These are phyloP conservation scores for Cutaneotrichosporon sp. DNA, from an alignment of 1,284 basidiomycete species.

Conservation along the genomic window DNA sequence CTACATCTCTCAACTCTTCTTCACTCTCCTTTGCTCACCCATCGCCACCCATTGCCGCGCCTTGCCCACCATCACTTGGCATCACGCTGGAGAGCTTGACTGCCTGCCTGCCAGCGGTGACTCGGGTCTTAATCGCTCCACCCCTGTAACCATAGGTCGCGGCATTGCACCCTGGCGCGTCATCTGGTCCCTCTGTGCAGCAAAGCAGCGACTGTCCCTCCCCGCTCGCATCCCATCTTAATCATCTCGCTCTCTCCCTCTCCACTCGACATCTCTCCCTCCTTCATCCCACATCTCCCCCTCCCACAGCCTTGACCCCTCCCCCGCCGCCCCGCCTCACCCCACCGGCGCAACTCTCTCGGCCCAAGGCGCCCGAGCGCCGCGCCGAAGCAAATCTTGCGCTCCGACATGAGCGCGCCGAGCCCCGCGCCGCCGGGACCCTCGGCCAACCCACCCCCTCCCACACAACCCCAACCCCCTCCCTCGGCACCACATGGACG, in stretches of 20 bases:
- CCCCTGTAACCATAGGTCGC: too few species aligned
- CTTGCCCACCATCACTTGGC: too few species aligned
- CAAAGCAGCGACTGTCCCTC: too few species aligned
- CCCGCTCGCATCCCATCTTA: too few species aligned
- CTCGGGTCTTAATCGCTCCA: too few species aligned
- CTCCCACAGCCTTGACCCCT: neutral
- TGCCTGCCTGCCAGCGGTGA: too few species aligned
- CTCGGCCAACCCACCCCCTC: neutral
- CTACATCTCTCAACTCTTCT: neutral
- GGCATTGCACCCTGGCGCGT: too few species aligned
- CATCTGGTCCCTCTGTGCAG: too few species aligned
- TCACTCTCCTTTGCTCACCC: neutral
- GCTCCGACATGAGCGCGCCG: neutral
- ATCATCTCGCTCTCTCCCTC: neutral
- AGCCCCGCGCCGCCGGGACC: neutral
- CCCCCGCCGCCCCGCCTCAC: neutral
- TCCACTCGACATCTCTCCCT: too few species aligned
- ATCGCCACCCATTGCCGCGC: too few species aligned
- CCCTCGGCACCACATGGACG: constrained; percentile 16
- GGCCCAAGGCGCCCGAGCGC: neutral
- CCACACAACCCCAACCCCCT: constrained; percentile 6
- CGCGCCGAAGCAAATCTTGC: constrained; percentile 4
- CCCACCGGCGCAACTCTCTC: neutral
- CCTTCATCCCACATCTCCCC: neutral
- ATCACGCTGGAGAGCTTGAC: too few species aligned